These are phyloP conservation scores for Psilocybe tampanensis DNA, from an alignment of 768 basidiomycete species.

Conservation along the genomic window DNA sequence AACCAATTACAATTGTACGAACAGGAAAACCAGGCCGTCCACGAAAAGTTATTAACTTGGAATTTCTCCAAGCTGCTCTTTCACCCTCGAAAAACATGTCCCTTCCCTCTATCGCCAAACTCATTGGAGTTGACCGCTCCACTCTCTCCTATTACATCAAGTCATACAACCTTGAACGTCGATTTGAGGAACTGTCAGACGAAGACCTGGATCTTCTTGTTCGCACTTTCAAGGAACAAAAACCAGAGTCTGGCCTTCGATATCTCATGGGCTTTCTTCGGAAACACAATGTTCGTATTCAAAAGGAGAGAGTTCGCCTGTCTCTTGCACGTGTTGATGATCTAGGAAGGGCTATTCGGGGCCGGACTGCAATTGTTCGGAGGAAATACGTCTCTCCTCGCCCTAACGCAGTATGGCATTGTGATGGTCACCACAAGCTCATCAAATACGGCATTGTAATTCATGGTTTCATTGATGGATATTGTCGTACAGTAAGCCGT, in stretches of 20 bases:
- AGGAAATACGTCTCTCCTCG: not conserved
- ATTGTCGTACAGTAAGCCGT: not conserved
- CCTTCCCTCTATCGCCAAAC: not conserved
- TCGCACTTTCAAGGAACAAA: not conserved
- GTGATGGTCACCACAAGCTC: slow-evolving; percentile 16
- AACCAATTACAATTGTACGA: not conserved
- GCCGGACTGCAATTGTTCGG: not conserved
- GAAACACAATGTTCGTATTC: not conserved
- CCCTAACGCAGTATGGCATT: slow-evolving; percentile 7
- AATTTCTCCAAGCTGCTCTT: not conserved
- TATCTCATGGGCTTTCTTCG: not conserved
- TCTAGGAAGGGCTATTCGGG: not conserved
- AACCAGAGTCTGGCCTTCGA: not conserved
- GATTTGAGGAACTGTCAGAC: not conserved
- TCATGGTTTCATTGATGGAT: slow-evolving; percentile 15
- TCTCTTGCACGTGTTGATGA: slow-evolving; percentile 1
- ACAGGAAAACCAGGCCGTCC: not conserved
- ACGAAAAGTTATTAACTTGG: not conserved
- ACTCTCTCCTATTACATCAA: not conserved
- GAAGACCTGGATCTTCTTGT: not conserved
- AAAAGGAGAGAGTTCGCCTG: not conserved
- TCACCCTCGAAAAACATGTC: not conserved
- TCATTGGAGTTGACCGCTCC: not conserved
- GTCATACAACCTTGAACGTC: not conserved
- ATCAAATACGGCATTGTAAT: slow-evolving; percentile 15